phyloP scores from a whole-genome alignment of 352 stramenopile genomes.

The Elongisporangium senticosum region DNA sequence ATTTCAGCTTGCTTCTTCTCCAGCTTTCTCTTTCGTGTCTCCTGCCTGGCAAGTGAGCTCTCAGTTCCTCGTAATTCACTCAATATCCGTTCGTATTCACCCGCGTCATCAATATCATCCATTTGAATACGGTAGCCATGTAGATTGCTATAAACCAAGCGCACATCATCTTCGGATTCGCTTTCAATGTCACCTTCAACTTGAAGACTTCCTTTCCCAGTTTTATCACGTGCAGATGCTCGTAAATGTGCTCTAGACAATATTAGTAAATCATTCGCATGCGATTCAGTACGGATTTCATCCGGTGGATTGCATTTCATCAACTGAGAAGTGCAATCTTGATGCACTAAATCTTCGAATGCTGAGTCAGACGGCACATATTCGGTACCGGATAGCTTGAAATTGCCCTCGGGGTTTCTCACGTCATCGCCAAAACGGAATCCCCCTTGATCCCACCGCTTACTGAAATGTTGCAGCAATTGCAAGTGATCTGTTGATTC shows the following conservation, averaged over 20 bases:
- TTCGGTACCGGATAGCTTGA: conserved; percentile 3
- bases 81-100: conserved; percentile 74
- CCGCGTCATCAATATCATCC: conserved; percentile 48
- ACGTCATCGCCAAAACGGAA: not conserved
- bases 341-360: conserved; percentile 18
- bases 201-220: not conserved
- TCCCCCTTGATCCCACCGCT: conserved; percentile 1
- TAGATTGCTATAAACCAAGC: conserved; percentile 73
- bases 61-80: conserved; percentile 53
- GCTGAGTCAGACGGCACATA: conserved; percentile 5
- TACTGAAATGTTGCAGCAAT: conserved; percentile 17
- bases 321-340: conserved; percentile 8
- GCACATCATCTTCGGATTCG: conserved; percentile 6
- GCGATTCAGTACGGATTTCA: conserved; percentile 19
- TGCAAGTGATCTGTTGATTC: not conserved
- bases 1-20: conserved; percentile 20
- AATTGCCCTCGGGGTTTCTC: no score
- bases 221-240: not conserved
- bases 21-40: conserved; percentile 19
- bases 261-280: conserved; percentile 34
- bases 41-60: conserved; percentile 21
- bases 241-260: conserved; percentile 19
- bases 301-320: conserved; percentile 27
- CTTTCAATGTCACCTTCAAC: conserved; percentile 4
- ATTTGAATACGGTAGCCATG: conserved; percentile 74